Percentiles rank a stretch among this genome's conserved stretches.
Evolutionary conservation across 495 filamentous ascomycete species (phyloP).

Genomic region (Penicillium longicatenatum): DNA sequence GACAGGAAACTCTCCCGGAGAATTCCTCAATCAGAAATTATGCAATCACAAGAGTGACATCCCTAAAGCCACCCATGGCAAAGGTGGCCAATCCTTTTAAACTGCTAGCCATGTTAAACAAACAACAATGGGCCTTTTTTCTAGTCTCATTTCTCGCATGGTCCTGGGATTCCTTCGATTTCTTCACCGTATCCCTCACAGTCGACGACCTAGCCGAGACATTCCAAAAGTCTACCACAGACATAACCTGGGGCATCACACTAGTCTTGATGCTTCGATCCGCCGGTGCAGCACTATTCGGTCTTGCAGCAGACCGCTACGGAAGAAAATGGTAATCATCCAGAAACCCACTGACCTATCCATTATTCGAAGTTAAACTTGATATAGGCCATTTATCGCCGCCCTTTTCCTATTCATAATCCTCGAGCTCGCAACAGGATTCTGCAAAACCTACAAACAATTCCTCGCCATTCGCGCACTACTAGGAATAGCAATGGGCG

Average conservation of each 20-base stretch:
- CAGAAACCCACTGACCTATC: background rate
- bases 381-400: constrained; percentile 62
- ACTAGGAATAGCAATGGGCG: constrained; percentile 83
- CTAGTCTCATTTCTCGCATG: constrained; percentile 60
- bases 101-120: constrained; percentile 5
- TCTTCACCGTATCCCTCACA: constrained; percentile 76
- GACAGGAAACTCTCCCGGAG: background rate
- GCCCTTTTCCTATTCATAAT: constrained; percentile 79
- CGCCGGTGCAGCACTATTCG: constrained; percentile 71
- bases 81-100: constrained; percentile 3
- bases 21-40: background rate
- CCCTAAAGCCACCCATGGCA: constrained; percentile 6
- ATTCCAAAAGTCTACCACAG: constrained; percentile 60
- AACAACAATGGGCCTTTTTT: constrained; percentile 8
- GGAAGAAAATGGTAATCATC: constrained; percentile 68
- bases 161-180: constrained; percentile 82
- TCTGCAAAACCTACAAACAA: constrained; percentile 68
- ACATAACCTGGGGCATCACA: constrained; percentile 72
- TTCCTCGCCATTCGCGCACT: constrained; percentile 76
- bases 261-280: constrained; percentile 80
- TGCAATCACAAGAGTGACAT: background rate
- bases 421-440: constrained; percentile 75
- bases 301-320: constrained; percentile 74
- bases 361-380: background rate
- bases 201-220: constrained; percentile 59